Percentiles rank a stretch among this genome's conserved stretches.
Conservation (phyloP, 2,329 filamentous ascomycete species). For the Trichophyton schoenleinii region DNA sequence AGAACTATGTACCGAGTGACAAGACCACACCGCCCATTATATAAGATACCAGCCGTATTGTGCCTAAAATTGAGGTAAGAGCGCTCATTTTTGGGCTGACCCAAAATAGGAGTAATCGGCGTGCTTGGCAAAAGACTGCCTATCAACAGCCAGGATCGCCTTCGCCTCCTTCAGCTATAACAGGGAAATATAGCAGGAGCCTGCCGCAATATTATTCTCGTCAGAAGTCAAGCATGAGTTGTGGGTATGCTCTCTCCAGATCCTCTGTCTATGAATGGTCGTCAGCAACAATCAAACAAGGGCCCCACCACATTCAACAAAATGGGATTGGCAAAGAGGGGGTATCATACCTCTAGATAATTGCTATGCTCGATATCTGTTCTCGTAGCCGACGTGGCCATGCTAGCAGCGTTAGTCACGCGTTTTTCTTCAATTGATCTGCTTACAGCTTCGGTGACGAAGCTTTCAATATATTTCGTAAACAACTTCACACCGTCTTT, state of each 20-base stretch:
- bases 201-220: neutral
- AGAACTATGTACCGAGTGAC: too few species aligned
- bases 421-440: constrained; percentile 59
- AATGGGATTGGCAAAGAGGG: neutral
- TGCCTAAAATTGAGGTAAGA: too few species aligned
- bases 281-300: neutral
- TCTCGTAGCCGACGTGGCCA: neutral
- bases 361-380: neutral
- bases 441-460: constrained; percentile 78
- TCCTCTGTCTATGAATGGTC: constrained; percentile 56
- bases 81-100: too few species aligned
- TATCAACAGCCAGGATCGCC: too few species aligned
- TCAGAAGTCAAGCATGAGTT: constrained; percentile 74
- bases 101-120: too few species aligned
- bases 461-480: constrained; percentile 79
- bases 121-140: too few species aligned
- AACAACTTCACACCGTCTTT: constrained; percentile 65
- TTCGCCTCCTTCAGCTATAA: too few species aligned
- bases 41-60: too few species aligned
- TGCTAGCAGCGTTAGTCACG: constrained; percentile 24
- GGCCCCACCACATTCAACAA: too few species aligned
- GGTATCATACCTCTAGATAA: neutral
- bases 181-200: too few species aligned
- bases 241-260: constrained; percentile 73
- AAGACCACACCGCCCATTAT: too few species aligned